phyloP scores from a whole-genome alignment of 1,284 basidiomycete species.

The Ceratobasidium sp. region DNA sequence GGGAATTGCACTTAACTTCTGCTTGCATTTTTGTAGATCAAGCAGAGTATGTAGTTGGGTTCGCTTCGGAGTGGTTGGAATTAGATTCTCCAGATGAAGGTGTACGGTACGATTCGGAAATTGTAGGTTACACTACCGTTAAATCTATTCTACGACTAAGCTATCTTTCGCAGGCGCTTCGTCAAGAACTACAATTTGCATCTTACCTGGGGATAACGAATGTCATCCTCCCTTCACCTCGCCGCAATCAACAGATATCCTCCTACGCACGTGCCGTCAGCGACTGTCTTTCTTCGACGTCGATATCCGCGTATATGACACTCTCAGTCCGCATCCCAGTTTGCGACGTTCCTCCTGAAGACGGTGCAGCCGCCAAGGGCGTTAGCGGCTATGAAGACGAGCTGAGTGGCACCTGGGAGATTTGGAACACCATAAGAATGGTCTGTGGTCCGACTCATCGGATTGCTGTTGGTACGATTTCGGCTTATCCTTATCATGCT shows the following conservation, averaged over 20 bases:
- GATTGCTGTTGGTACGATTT: conserved; percentile 76
- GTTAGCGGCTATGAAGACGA: conserved; percentile 61
- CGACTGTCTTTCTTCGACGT: conserved; percentile 73
- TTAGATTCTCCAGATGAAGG: conserved; percentile 93
- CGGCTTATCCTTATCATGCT: background rate
- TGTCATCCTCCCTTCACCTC: conserved; percentile 89
- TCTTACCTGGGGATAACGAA: conserved; percentile 89
- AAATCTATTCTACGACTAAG: too few species aligned
- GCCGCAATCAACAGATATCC: conserved; percentile 83
- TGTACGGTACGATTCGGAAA: conserved; percentile 94
- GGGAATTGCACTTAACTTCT: background rate
- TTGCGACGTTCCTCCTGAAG: conserved; percentile 62
- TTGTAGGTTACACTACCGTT: conserved; percentile 65
- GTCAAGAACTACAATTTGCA: conserved; percentile 93
- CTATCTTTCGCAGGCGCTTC: conserved; percentile 80
- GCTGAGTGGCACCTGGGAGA: conserved; percentile 92
- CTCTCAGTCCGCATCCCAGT: conserved; percentile 86
- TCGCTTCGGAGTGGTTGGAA: conserved; percentile 94
- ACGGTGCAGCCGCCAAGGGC: conserved; percentile 22
- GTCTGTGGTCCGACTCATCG: conserved; percentile 89
- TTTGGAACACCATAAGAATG: conserved; percentile 94
- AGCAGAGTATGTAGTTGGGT: conserved; percentile 76
- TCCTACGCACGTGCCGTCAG: conserved; percentile 94
- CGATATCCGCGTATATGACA: conserved; percentile 66
- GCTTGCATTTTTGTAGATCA: conserved; percentile 74